A percentile compares a stretch with the other conserved stretches of the same genome.
phyloP scores from a whole-genome alignment of 257 asterid species.

The Gentiana dahurica region DNA sequence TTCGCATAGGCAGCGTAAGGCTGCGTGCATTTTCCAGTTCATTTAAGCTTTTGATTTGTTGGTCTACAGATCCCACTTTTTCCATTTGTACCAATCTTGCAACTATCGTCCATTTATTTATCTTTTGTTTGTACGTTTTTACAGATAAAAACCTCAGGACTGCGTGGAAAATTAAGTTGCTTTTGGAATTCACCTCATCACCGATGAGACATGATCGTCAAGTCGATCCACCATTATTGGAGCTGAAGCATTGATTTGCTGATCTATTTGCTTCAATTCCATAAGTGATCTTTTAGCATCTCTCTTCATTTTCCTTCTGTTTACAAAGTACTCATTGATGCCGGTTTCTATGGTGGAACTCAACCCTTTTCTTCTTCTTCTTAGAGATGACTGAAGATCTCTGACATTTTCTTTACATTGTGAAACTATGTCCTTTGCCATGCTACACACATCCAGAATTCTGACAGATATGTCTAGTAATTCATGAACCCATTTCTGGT shows the following conservation, averaged over 20 bases:
- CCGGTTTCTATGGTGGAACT: conserved; percentile 6
- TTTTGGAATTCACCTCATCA: conserved; percentile 13
- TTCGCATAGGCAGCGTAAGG: conserved; percentile 5
- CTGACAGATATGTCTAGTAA: conserved; percentile 19
- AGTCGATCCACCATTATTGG: neutral
- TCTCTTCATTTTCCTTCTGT: conserved; percentile 15
- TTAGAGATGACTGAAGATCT: conserved; percentile 17
- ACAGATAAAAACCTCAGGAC: conserved; percentile 13
- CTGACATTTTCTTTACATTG: conserved; percentile 17
- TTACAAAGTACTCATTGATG: conserved; percentile 10
- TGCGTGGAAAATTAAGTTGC: conserved; percentile 11
- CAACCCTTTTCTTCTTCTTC: conserved; percentile 15
- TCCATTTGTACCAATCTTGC: conserved; percentile 16
- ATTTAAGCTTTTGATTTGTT: conserved; percentile 5
- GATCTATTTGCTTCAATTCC: conserved; percentile 14
- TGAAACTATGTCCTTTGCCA: conserved; percentile 10
- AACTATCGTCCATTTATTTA: conserved; percentile 27
- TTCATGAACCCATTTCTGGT: conserved; percentile 14
- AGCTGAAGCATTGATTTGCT: conserved; percentile 1
- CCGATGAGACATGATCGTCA: conserved; percentile 12
- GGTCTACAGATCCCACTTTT: conserved; percentile 2
- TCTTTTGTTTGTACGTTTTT: conserved; percentile 20
- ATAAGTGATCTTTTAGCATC: conserved; percentile 5
- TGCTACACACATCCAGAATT: conserved; percentile 22
- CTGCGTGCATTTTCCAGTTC: conserved; percentile 14